These are phyloP conservation scores for Talaromyces verruculosus DNA, from an alignment of 2,329 filamentous ascomycete genomes.

Conservation along the genomic window DNA sequence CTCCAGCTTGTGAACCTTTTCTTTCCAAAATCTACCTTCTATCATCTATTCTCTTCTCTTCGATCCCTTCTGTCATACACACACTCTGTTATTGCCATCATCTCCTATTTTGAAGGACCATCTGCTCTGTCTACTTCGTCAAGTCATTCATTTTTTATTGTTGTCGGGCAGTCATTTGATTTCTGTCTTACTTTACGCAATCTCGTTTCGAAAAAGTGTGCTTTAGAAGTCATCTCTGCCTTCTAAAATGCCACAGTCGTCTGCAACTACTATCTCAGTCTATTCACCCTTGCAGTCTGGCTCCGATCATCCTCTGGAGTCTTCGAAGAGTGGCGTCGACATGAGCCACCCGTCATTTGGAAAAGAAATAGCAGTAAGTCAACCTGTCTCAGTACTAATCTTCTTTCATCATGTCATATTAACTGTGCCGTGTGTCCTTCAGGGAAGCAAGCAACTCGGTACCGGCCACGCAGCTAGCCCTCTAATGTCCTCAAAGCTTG, in stretches of 20 bases:
- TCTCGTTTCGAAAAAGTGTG: not conserved
- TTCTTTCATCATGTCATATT: constrained; percentile 7
- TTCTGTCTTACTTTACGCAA: constrained; percentile 9
- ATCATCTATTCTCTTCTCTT: constrained; percentile 20
- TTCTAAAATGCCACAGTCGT: constrained; percentile 6
- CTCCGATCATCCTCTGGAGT: constrained; percentile 1
- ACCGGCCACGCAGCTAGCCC: constrained; percentile 33
- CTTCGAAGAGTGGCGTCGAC: constrained; percentile 1
- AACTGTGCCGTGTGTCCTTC: not conserved
- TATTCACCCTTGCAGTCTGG: constrained; percentile 2
- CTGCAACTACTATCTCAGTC: constrained; percentile 3
- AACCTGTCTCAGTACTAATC: not conserved
- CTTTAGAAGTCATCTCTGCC: constrained; percentile 10
- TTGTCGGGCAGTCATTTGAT: constrained; percentile 10
- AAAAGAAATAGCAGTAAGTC: constrained; percentile 16
- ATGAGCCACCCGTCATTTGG: constrained; percentile 3
- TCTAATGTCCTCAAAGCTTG: constrained; percentile 37
- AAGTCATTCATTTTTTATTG: constrained; percentile 15
- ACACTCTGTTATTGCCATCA: constrained; percentile 20
- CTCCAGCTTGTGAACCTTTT: constrained; percentile 16
- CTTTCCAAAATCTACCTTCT: constrained; percentile 18
- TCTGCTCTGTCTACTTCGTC: constrained; percentile 18
- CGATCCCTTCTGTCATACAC: constrained; percentile 17
- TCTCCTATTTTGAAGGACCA: constrained; percentile 21
- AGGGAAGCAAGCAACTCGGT: constrained; percentile 31